Evolutionary conservation across 805 yeast species (phyloP), one percentile per base, ranked within the genome.

Genomic region (Starmerella floricola): DNA sequence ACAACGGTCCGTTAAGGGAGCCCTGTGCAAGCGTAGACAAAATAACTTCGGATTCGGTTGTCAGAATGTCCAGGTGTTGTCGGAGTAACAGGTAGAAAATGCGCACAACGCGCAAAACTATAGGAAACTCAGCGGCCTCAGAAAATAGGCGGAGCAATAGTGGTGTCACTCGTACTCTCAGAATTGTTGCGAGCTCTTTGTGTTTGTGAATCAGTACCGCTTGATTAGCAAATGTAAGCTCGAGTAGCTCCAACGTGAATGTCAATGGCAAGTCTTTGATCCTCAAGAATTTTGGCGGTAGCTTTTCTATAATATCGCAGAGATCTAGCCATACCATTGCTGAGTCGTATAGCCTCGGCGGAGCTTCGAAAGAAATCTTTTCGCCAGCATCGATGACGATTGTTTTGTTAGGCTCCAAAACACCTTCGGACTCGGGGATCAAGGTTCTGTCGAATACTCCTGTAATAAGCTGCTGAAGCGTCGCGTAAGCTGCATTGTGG

Each of bases 401-500:
- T 3, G 19, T 8, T 10, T 8, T 11, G 6, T 8, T 15, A 5
- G 10, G 20, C 19, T 15, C 35, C 12, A 16, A 34, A 3, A 31
- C 28, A 37, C 19, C 41, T 12, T 31, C 27, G n/a, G 17, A 17
- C 8, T 36, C 47, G 10, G 45, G 18, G 8, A 57, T 53, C 43
- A 65, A 71, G 36, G 75, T 69, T 55, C 74, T 69, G 42, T 88
- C 97, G 59, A 80, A 88, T 0, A 86, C 72, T 24, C 80, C 74
- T 29, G 80, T 74, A 34, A 86, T 70, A 33, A 91, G 62, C 58
- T 91, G 97, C 48, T 86, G 93, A 35, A 86, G 69, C 3, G 97
- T 85, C 2, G 97, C 98, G 38, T 84, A 77, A 0, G 97, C 95
- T 0, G 97, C 83, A 54, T 86, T 87, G 12, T 75, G 69, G 4